Conservation (phyloP, 805 yeast genomes). For the Candida germanica region DNA sequence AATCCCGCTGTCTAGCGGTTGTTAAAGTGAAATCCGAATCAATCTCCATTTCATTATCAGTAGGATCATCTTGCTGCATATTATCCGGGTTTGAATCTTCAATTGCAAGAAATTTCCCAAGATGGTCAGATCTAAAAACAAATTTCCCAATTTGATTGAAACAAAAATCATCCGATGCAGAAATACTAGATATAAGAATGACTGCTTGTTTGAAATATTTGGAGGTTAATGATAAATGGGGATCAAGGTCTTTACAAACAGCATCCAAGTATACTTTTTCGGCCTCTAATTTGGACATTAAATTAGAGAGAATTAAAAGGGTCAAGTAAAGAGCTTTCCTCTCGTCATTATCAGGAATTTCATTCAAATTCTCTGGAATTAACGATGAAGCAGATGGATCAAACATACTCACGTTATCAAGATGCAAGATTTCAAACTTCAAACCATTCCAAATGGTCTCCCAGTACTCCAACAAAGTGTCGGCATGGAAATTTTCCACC, state of each 20-base stretch:
- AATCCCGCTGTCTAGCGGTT: conserved; percentile 54
- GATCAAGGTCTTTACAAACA: conserved; percentile 46
- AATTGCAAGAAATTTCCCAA: conserved; percentile 36
- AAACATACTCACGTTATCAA: conserved; percentile 38
- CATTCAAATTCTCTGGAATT: conserved; percentile 24
- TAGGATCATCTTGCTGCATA: conserved; percentile 10
- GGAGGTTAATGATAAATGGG: conserved; percentile 49
- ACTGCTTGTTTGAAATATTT: conserved; percentile 63
- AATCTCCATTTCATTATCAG: background rate
- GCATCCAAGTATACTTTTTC: conserved; percentile 3
- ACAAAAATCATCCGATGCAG: conserved; percentile 42
- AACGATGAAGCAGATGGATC: conserved; percentile 21
- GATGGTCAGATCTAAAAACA: conserved; percentile 33
- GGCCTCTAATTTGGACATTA: conserved; percentile 5
- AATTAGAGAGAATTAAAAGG: conserved; percentile 36
- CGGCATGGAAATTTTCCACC: conserved; percentile 47
- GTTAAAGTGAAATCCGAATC: conserved; percentile 33
- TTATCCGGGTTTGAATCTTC: conserved; percentile 14
- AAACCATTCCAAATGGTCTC: conserved; percentile 79
- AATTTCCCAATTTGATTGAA: conserved; percentile 47
- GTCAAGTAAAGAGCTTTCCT: conserved; percentile 34
- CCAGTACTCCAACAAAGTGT: conserved; percentile 60
- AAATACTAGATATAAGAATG: conserved; percentile 42
- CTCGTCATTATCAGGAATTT: conserved; percentile 34
- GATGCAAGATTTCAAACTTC: conserved; percentile 85